These are phyloP conservation scores for Knufia fluminis DNA, from an alignment of 2,329 filamentous ascomycete genomes.

Conservation along the genomic window DNA sequence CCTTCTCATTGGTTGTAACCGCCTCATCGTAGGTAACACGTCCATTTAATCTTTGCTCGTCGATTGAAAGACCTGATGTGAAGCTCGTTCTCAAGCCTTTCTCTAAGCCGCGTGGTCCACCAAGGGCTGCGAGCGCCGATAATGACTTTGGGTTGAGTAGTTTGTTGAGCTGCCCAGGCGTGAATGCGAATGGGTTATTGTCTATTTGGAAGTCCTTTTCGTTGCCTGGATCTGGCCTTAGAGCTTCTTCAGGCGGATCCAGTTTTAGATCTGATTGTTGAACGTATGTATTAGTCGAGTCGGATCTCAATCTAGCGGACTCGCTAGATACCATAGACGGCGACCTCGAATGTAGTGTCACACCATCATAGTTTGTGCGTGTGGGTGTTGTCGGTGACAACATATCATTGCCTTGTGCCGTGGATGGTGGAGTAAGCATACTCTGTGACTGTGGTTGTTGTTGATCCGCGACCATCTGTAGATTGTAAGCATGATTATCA, in stretches of 20 bases:
- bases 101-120: conserved; percentile 68
- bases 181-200: conserved; percentile 77
- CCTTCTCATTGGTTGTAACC: conserved; percentile 28
- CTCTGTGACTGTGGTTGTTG: conserved; percentile 14
- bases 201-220: conserved; percentile 67
- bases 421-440: conserved; percentile 20
- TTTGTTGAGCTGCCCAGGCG: conserved; percentile 74
- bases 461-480: conserved; percentile 10
- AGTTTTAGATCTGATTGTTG: conserved; percentile 13
- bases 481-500: conserved; percentile 11
- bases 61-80: conserved; percentile 62
- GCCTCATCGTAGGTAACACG: conserved; percentile 64
- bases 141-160: conserved; percentile 84
- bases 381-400: conserved; percentile 27
- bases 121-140: conserved; percentile 69
- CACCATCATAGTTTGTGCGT: conserved; percentile 30
- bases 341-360: conserved; percentile 36
- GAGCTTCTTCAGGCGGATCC: conserved; percentile 44
- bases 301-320: conserved; percentile 28
- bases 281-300: conserved; percentile 16
- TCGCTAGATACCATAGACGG: conserved; percentile 28
- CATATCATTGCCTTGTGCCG: conserved; percentile 17
- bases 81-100: conserved; percentile 67
- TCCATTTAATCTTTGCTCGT: conserved; percentile 60
- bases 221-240: conserved; percentile 66